phyloP scores from a whole-genome alignment of 2,329 filamentous ascomycete genomes.

The Paecilomyces sp. region DNA sequence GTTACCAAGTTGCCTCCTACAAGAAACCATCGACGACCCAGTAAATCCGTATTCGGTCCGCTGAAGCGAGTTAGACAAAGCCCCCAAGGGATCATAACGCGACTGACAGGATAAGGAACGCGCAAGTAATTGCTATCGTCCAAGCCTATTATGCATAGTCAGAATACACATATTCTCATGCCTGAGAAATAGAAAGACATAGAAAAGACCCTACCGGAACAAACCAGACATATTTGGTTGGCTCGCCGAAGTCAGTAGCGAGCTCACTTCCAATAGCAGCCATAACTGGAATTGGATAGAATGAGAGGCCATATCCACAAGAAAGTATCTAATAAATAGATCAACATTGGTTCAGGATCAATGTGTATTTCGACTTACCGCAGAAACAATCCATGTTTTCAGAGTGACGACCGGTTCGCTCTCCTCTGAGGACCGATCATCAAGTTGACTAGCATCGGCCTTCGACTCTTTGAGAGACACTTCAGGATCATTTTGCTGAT shows the following conservation, averaged over 20 bases:
- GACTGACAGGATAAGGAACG: slow-evolving; percentile 31
- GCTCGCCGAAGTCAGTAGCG: slow-evolving; percentile 19
- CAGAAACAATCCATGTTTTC: slow-evolving; percentile 20
- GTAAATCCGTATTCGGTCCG: slow-evolving; percentile 41
- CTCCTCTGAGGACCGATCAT: background rate
- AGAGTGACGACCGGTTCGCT: slow-evolving; percentile 13
- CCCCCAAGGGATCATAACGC: background rate
- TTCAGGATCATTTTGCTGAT: background rate
- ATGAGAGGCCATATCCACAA: slow-evolving; percentile 26
- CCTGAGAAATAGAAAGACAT: background rate
- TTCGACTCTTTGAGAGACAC: background rate
- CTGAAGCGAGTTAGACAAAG: slow-evolving; percentile 5
- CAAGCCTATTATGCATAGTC: slow-evolving; percentile 10
- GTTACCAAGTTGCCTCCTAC: slow-evolving; percentile 34
- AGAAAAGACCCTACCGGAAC: slow-evolving; percentile 11
- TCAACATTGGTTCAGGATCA: background rate
- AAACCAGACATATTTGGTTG: slow-evolving; percentile 23
- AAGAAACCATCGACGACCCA: slow-evolving; percentile 43
- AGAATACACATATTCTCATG: background rate
- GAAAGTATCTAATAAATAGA: slow-evolving; percentile 19
- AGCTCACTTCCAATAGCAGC: slow-evolving; percentile 18
- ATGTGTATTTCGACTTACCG: slow-evolving; percentile 7
- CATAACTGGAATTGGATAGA: slow-evolving; percentile 23
- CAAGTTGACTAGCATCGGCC: background rate
- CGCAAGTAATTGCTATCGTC: slow-evolving; percentile 36